Percentiles rank a stretch among this genome's conserved stretches.
These are phyloP conservation scores for Apocynum venetum DNA, from an alignment of 257 asterid species.

Conservation along the genomic window DNA sequence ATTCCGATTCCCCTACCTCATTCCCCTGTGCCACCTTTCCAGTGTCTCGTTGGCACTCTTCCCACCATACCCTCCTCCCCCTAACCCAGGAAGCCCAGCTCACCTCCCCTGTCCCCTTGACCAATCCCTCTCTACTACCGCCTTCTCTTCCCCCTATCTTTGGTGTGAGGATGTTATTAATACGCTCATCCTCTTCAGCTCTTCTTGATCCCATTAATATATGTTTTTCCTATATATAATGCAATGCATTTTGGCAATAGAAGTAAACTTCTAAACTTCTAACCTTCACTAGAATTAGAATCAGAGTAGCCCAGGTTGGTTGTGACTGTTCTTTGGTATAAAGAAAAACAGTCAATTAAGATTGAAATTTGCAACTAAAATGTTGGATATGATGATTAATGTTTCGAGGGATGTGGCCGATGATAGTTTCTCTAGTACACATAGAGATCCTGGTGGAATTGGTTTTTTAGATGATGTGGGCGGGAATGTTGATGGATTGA, in stretches of 20 bases:
- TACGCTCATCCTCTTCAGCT: slow-evolving; percentile 19
- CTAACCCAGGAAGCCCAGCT: neutral
- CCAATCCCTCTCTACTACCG: too few relatives aligned
- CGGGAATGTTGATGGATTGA: slow-evolving; percentile 30
- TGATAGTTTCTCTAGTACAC: neutral
- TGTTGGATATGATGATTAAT: neutral
- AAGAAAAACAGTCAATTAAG: neutral
- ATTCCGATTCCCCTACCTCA: slow-evolving; percentile 19
- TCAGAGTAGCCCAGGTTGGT: too few relatives aligned
- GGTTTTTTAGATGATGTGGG: slow-evolving; percentile 31
- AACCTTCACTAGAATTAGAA: neutral
- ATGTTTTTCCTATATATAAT: too few relatives aligned
- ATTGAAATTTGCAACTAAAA: neutral
- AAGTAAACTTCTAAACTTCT: neutral
- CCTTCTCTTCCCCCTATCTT: slow-evolving; percentile 13
- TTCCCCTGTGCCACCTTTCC: slow-evolving; percentile 1
- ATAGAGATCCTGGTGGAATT: slow-evolving; percentile 27
- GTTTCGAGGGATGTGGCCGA: neutral
- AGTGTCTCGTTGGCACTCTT: slow-evolving; percentile 19
- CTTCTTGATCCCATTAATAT: too few relatives aligned
- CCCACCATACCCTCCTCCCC: slow-evolving; percentile 8
- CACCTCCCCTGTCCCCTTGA: too few relatives aligned
- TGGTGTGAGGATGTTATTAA: slow-evolving; percentile 23
- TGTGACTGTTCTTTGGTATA: too few relatives aligned
- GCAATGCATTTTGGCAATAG: slow-evolving; percentile 1